These are phyloP conservation scores for Phytophthora pistaciae DNA, from an alignment of 352 stramenopile genomes.

Conservation along the genomic window DNA sequence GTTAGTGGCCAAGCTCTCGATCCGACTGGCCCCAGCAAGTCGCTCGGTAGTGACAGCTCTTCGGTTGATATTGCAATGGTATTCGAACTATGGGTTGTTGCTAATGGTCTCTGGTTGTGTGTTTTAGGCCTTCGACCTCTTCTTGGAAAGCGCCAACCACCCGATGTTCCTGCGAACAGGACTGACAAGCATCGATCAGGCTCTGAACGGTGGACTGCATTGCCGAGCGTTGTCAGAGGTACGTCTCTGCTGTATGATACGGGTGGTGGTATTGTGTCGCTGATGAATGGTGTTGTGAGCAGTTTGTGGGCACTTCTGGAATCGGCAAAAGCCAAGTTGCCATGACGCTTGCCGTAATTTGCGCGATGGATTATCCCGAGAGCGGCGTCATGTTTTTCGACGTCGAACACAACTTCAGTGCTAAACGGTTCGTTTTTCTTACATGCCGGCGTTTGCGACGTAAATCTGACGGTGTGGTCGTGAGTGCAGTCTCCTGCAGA, in stretches of 20 bases:
- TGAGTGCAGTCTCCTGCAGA: conserved; percentile 53
- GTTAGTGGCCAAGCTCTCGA: conserved; percentile 65
- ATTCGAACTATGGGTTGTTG: background rate
- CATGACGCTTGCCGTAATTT: conserved; percentile 81
- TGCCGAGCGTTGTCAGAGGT: conserved; percentile 67
- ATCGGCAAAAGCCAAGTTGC: conserved; percentile 83
- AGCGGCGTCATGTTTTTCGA: conserved; percentile 75
- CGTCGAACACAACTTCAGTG: conserved; percentile 77
- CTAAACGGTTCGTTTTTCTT: conserved; percentile 55
- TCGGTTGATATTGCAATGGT: background rate
- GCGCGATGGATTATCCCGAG: conserved; percentile 69
- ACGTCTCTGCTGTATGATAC: conserved; percentile 2
- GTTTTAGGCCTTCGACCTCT: conserved; percentile 79
- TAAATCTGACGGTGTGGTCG: background rate
- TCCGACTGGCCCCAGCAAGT: conserved; percentile 55
- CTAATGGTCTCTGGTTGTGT: conserved; percentile 17
- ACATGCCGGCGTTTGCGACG: background rate
- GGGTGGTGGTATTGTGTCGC: background rate
- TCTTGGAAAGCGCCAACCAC: conserved; percentile 75
- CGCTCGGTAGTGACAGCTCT: conserved; percentile 40
- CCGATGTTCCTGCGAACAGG: conserved; percentile 73
- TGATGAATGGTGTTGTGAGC: conserved; percentile 6
- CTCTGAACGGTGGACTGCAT: conserved; percentile 71
- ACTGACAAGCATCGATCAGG: conserved; percentile 65
- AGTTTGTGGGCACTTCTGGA: conserved; percentile 76